Evolutionary conservation across 306 rosid species (phyloP).

Genomic region (Cucumis cinereus): DNA sequence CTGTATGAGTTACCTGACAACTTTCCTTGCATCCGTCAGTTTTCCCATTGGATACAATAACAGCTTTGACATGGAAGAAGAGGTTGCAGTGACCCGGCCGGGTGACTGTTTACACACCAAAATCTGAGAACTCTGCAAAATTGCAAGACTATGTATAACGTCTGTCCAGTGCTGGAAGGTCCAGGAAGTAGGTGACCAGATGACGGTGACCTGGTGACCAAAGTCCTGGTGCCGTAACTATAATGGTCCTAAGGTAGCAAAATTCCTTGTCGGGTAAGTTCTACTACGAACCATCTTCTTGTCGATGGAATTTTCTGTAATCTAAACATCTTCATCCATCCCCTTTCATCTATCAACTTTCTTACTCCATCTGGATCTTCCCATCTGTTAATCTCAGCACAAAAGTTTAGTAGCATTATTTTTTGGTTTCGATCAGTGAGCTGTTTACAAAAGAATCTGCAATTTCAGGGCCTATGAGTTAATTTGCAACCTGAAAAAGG

Average conservation of each 20-base stretch:
- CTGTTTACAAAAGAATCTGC: constrained; percentile 13
- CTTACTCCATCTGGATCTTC: constrained; percentile 6
- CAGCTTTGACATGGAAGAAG: background rate
- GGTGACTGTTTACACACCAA: no score
- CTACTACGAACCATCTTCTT: no score
- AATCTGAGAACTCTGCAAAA: no score
- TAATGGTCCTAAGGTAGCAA: no score
- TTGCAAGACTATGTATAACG: no score
- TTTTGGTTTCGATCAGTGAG: background rate
- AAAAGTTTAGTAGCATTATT: constrained; percentile 2
- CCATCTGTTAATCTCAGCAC: constrained; percentile 2
- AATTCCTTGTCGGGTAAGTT: no score
- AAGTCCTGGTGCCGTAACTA: no score
- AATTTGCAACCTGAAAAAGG: constrained; percentile 8
- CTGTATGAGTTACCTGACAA: constrained; percentile 1
- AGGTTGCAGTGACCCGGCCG: no score
- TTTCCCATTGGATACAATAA: background rate
- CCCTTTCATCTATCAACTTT: constrained; percentile 2
- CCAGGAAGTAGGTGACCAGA: no score
- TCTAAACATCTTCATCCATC: background rate
- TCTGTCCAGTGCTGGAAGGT: no score
- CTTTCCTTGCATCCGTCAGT: background rate
- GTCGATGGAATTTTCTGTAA: no score
- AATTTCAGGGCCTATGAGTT: background rate
- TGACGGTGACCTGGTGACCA: no score